These are phyloP conservation scores for Aspergillus awamori DNA, from an alignment of 2,329 filamentous ascomycete genomes.

Conservation along the genomic window DNA sequence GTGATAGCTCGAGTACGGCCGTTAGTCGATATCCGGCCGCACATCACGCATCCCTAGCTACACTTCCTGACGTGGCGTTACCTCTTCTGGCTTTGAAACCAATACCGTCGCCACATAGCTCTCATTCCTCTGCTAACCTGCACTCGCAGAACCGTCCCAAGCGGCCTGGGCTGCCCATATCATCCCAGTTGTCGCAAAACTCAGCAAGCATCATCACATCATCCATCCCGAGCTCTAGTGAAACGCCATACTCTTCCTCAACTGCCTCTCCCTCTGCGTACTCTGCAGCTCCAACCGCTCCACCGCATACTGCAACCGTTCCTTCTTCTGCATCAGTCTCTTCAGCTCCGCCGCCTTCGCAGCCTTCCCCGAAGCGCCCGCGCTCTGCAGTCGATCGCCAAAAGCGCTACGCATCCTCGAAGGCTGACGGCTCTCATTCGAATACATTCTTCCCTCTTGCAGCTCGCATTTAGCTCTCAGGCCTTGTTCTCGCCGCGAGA, in stretches of 20 bases:
- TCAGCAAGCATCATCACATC: not conserved
- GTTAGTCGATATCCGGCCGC: too few relatives aligned
- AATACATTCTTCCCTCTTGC: conserved; percentile 70
- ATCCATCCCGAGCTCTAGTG: conserved; percentile 28
- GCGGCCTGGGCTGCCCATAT: not conserved
- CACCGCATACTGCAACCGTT: conserved; percentile 82
- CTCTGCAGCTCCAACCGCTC: conserved; percentile 84
- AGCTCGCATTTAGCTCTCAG: conserved; percentile 81
- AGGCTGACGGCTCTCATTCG: conserved; percentile 39
- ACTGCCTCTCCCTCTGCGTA: conserved; percentile 71
- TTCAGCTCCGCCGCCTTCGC: conserved; percentile 63
- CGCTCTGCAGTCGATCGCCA: conserved; percentile 23
- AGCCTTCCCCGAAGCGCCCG: conserved; percentile 28
- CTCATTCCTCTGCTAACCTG: too few relatives aligned
- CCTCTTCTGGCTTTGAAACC: too few relatives aligned
- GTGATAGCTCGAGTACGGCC: too few relatives aligned
- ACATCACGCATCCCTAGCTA: too few relatives aligned
- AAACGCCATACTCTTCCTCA: conserved; percentile 72
- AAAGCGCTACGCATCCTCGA: conserved; percentile 25
- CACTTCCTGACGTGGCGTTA: too few relatives aligned
- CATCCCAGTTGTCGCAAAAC: not conserved
- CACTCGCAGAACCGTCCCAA: not conserved
- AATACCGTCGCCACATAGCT: too few relatives aligned
- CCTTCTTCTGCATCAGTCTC: conserved; percentile 77
- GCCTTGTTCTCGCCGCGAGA: conserved; percentile 79